These are phyloP conservation scores for Clarireedia homoeocarpa DNA, from an alignment of 2,329 filamentous ascomycete species.

Conservation along the genomic window DNA sequence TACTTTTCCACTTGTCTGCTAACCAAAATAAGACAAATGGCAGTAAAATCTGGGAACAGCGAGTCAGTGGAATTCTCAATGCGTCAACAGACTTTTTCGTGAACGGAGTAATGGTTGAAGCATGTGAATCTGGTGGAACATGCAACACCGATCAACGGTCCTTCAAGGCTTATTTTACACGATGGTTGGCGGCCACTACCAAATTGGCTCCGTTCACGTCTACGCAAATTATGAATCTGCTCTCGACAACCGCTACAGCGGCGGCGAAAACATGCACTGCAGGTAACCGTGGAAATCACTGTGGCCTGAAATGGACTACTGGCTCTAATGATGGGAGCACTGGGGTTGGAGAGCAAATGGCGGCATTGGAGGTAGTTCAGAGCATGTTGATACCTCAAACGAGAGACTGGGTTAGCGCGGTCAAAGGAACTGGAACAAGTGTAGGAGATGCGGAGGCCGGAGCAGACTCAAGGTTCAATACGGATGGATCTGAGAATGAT, in stretches of 20 bases:
- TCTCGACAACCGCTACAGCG: conserved; percentile 47
- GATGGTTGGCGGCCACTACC: conserved; percentile 50
- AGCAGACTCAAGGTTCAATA: neutral
- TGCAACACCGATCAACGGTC: conserved; percentile 51
- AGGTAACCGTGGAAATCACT: conserved; percentile 46
- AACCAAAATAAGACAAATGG: conserved; percentile 33
- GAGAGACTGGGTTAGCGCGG: conserved; percentile 36
- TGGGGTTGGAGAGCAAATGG: conserved; percentile 45
- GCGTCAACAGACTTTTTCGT: conserved; percentile 30
- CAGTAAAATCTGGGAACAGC: conserved; percentile 28
- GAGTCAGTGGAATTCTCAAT: conserved; percentile 26
- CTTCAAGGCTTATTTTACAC: conserved; percentile 57
- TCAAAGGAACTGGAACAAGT: conserved; percentile 46
- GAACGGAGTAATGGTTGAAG: conserved; percentile 41
- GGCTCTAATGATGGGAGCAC: conserved; percentile 48
- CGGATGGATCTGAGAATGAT: neutral
- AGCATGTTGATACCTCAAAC: conserved; percentile 28
- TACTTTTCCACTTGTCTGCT: neutral
- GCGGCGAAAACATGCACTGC: conserved; percentile 57
- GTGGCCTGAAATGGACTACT: conserved; percentile 50
- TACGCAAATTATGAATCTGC: conserved; percentile 41
- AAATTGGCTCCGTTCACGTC: conserved; percentile 50
- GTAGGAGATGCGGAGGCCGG: conserved; percentile 29
- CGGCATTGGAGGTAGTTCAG: conserved; percentile 38
- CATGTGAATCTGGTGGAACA: conserved; percentile 56